Conservation (phyloP, 2,329 filamentous ascomycete genomes). For the Calonectria multiphialidica region DNA sequence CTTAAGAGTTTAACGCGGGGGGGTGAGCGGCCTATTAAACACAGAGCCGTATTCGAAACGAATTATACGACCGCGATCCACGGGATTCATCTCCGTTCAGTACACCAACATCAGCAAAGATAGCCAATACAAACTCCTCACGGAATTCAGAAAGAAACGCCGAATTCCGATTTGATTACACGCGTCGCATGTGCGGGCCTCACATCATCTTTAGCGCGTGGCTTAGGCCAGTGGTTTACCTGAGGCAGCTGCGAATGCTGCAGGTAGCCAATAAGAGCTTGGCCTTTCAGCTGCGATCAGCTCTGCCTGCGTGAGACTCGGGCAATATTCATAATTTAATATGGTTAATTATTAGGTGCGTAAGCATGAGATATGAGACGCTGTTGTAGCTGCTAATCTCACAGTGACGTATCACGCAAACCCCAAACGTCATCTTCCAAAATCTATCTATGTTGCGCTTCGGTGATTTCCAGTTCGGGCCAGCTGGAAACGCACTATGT, state of each 20-base stretch:
- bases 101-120: background rate
- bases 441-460: no score
- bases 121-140: background rate
- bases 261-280: background rate
- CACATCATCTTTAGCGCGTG: conserved; percentile 11
- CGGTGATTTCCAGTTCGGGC: background rate
- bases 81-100: background rate
- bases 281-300: background rate
- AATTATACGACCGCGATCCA: background rate
- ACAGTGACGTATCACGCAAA: background rate
- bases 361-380: background rate
- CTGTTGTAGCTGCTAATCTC: background rate
- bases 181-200: conserved; percentile 10
- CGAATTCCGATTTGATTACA: conserved; percentile 3
- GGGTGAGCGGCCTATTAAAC: background rate
- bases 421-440: background rate
- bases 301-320: background rate
- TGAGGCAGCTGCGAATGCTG: background rate
- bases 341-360: background rate
- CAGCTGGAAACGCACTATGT: no score
- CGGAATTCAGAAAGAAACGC: background rate
- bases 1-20: no score
- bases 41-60: no score
- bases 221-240: background rate
- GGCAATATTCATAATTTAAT: background rate